Conservation (phyloP, 257 asterid species). For the Solanum rostratum region DNA sequence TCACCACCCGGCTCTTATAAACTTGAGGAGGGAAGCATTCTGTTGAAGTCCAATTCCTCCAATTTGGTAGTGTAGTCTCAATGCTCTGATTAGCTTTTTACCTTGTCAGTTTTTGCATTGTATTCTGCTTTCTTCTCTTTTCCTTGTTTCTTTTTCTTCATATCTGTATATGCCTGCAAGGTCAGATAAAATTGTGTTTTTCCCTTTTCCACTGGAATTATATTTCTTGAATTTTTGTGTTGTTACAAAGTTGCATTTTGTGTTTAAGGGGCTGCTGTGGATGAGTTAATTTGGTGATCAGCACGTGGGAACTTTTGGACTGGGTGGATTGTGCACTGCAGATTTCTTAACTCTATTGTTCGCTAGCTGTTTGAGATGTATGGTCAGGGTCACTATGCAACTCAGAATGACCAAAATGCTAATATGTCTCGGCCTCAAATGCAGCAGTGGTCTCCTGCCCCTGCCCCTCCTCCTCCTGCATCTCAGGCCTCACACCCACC, state of each 20-base stretch:
- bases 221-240: not conserved
- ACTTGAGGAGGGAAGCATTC: not conserved
- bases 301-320: not conserved
- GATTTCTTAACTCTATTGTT: not conserved
- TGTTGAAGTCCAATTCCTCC: not conserved
- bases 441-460: constrained; percentile 29
- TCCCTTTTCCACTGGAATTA: not conserved
- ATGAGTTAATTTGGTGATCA: not conserved
- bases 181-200: not conserved
- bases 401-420: constrained; percentile 39
- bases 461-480: constrained; percentile 22
- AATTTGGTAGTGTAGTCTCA: not conserved
- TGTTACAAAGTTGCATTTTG: not conserved
- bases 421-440: constrained; percentile 24
- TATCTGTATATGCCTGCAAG: not conserved
- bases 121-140: not conserved
- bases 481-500: constrained; percentile 20
- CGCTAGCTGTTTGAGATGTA: constrained; percentile 35
- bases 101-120: not conserved
- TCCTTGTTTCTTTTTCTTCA: not conserved
- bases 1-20: not conserved
- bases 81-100: not conserved
- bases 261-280: not conserved
- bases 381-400: constrained; percentile 40
- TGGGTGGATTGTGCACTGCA: not conserved